Base-by-base conservation (phyloP, 306 rosid species). In the Lupinus albus region DNA sequence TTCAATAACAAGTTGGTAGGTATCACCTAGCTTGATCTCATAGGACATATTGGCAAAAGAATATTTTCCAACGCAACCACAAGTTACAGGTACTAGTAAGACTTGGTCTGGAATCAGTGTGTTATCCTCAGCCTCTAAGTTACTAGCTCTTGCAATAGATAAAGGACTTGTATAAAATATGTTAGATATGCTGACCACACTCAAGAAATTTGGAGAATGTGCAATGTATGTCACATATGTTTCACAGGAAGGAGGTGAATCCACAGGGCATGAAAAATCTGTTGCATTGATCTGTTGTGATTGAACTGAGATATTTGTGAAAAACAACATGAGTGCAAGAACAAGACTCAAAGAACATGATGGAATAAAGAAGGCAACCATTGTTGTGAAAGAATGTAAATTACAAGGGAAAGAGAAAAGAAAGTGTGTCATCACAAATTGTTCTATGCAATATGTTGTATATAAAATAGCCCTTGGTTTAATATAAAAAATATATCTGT, bases 161-260 rank as follows among this genome's bases (percentile, higher is more conserved):
- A 76, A 67, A 64, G 76, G 82, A 71, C 83, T 73, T 14, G 75
- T 80, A n/a, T 49, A 78, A 70, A 92, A 92, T 16, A 92, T 62
- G 67, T 81, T 62, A 58, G 92, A 81, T 57, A 87, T 68, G 76
- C 75, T 89, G 6, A 68, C 54, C 48, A 84, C 72, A 53, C 79
- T 73, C 78, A 80, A 55, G 21, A 77, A 75, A 0, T 73, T 73
- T 8, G 89, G 91, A 66, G 91, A 50, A 35, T 58, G 73, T 0
- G 89, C 76, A 46, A 68, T 70, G 86, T 87, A 92, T 5, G 90
- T 56, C 9, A 87, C 87, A n/a, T 89, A 92, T 0, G 96, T 67
- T 13, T 79, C 64, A 54, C 98, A 92, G 0, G 81, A 70, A 64
- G 83, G 33, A 17, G 76, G 71, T 46, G 84, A 68, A 70, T 82